Percentiles rank a stretch among this genome's conserved stretches.
Conservation (phyloP, 177 flowering plant species). For the Telopea speciosissima region DNA sequence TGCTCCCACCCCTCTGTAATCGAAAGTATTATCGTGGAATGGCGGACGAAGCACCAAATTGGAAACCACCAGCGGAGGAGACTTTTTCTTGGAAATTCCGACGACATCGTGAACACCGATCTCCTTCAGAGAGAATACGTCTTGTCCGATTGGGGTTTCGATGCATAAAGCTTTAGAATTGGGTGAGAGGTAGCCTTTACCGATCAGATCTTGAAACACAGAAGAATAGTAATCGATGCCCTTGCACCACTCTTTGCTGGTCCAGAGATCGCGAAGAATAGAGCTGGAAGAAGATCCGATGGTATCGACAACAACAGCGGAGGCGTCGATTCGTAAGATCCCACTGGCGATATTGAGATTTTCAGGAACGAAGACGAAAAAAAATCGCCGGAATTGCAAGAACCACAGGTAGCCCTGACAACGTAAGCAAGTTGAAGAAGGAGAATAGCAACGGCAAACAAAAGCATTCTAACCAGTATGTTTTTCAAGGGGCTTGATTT, state of each 20-base stretch:
- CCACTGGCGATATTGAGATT: conserved; percentile 22
- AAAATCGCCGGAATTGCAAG: conserved; percentile 56
- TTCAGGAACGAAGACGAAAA: conserved; percentile 58
- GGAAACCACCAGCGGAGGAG: too few species aligned
- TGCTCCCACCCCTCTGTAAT: too few species aligned
- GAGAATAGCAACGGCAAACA: conserved; percentile 39
- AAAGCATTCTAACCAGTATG: conserved; percentile 37
- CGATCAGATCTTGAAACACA: conserved; percentile 40
- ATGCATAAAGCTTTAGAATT: conserved; percentile 41
- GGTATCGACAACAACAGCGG: conserved; percentile 8
- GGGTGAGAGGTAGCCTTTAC: conserved; percentile 36
- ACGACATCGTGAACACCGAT: too few species aligned
- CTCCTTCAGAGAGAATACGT: too few species aligned
- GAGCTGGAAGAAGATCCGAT: conserved; percentile 5
- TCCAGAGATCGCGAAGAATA: conserved; percentile 19
- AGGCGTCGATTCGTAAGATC: conserved; percentile 11
- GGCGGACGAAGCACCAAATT: too few species aligned
- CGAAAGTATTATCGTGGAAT: too few species aligned
- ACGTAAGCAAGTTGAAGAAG: conserved; percentile 54
- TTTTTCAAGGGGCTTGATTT: conserved; percentile 45
- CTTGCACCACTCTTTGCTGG: conserved; percentile 42
- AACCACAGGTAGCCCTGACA: conserved; percentile 53
- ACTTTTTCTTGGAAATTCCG: too few species aligned
- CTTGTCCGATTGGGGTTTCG: conserved; percentile 40
- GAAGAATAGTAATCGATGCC: conserved; percentile 34